Evolutionary conservation across 768 basidiomycete genomes (phyloP).

Genomic region (Plicaturopsis crispa): DNA sequence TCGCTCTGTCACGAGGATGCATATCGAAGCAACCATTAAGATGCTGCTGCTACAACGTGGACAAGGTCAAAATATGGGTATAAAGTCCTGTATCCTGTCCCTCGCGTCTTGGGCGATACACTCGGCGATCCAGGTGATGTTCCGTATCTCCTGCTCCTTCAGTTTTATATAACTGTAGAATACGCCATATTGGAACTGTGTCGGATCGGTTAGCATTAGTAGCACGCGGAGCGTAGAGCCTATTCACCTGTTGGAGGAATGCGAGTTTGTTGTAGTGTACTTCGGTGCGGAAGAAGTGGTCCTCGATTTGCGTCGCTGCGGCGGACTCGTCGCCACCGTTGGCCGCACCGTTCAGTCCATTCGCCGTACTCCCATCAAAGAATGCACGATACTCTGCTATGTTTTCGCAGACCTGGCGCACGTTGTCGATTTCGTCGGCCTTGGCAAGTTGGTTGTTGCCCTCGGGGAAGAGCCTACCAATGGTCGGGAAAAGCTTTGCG

Average conservation of each 20-base stretch:
- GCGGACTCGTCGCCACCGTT: constrained; percentile 34
- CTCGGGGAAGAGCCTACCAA: constrained; percentile 90
- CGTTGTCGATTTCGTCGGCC: constrained; percentile 94
- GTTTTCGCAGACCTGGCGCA: constrained; percentile 79
- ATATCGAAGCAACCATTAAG: no score
- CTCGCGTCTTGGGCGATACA: constrained; percentile 96
- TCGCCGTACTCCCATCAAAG: constrained; percentile 54
- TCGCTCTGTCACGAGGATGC: no score
- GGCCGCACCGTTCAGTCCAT: constrained; percentile 19
- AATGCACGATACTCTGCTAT: constrained; percentile 88
- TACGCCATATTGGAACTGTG: constrained; percentile 93
- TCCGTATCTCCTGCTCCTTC: constrained; percentile 88
- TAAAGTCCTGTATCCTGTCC: constrained; percentile 93
- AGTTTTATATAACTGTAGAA: constrained; percentile 91
- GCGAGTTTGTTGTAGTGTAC: constrained; percentile 91
- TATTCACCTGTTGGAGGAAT: constrained; percentile 91
- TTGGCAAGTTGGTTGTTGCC: constrained; percentile 92
- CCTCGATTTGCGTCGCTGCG: constrained; percentile 70
- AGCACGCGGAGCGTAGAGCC: no score
- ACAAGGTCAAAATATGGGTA: constrained; percentile 69
- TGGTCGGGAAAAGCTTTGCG: constrained; percentile 87
- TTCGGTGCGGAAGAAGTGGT: constrained; percentile 90
- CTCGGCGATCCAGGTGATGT: constrained; percentile 92
- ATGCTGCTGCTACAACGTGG: no score
- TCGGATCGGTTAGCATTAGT: no score